Base-by-base conservation (phyloP, 2,329 filamentous ascomycete species). In the Endothia cerciana region DNA sequence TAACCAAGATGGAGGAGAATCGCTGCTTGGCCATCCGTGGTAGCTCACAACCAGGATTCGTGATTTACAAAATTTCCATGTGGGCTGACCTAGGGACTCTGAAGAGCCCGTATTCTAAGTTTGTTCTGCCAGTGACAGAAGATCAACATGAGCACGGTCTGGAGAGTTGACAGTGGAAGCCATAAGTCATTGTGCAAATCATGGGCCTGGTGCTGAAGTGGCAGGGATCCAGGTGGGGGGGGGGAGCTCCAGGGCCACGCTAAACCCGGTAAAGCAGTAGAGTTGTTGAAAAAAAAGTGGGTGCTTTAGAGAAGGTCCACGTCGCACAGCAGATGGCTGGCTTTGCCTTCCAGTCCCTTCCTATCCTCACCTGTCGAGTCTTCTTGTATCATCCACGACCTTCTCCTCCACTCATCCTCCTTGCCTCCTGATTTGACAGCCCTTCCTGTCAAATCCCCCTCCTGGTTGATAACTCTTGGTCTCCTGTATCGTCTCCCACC, bases 401-500 rank as follows among this genome's bases (percentile, higher is more conserved):
- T 60, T 28, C 49, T 33, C 60, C 30, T 22, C 41, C 33, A 22
- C 56, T 30, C 40, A 28, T 15, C 40, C 58, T 30, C 56, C 63
- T 36, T 45, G 28, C 64, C 57, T 60, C 15, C 25, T 33, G 64
- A 68, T 63, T 66, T 66, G 64, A 66, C 66, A 68, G 66, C 66
- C 64, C 64, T 63, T 68, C 66, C 66, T 68, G 66, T 68, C 66
- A 43, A 61, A 65, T 66, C 66, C 64, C 61, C 47, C 60, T 69
- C 60, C 49, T 69, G 65, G 63, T 64, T 63, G 55, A 49, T 60
- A 30, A 66, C 65, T 70, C 58, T 55, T 70, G 70, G 70, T 68
- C 66, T 66, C 64, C 64, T 68, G 60, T 69, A 66, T 69, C 69
- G 69, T 68, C 60, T 64, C 60, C 61, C 64, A 53, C 65, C 66